phyloP scores from a whole-genome alignment of 768 basidiomycete genomes.

The Suillus fuscotomentosus region DNA sequence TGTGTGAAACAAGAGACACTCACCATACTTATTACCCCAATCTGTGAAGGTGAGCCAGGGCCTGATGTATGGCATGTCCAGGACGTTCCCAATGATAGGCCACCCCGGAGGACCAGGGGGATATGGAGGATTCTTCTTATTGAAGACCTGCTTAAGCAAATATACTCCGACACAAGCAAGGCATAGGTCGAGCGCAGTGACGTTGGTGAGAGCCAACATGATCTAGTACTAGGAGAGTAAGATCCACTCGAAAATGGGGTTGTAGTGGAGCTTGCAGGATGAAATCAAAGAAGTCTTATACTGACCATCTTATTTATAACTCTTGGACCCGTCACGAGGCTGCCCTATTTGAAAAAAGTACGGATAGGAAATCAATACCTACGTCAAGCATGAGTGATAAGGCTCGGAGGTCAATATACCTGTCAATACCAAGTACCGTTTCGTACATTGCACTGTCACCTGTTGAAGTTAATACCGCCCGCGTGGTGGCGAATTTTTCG shows the following conservation, averaged over 20 bases:
- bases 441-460: too few relatives aligned
- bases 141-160: constrained; percentile 20
- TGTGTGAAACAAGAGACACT: neutral
- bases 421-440: too few relatives aligned
- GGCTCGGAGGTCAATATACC: too few relatives aligned
- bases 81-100: constrained; percentile 46
- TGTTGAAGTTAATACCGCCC: too few relatives aligned
- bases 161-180: constrained; percentile 28
- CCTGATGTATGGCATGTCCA: constrained; percentile 46
- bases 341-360: too few relatives aligned
- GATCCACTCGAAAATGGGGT: neutral
- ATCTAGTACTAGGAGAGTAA: neutral
- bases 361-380: too few relatives aligned
- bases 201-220: constrained; percentile 18
- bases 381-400: too few relatives aligned
- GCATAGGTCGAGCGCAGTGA: constrained; percentile 31
- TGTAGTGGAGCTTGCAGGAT: neutral
- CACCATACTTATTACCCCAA: constrained; percentile 48
- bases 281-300: neutral
- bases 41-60: constrained; percentile 44
- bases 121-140: constrained; percentile 23
- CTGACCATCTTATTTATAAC: too few relatives aligned
- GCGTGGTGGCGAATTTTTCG: too few relatives aligned
- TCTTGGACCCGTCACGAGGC: too few relatives aligned
- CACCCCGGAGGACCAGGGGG: constrained; percentile 47